Base-by-base conservation (phyloP, 2,329 filamentous ascomycete species). In the Fonsecaea multimorphosa region DNA sequence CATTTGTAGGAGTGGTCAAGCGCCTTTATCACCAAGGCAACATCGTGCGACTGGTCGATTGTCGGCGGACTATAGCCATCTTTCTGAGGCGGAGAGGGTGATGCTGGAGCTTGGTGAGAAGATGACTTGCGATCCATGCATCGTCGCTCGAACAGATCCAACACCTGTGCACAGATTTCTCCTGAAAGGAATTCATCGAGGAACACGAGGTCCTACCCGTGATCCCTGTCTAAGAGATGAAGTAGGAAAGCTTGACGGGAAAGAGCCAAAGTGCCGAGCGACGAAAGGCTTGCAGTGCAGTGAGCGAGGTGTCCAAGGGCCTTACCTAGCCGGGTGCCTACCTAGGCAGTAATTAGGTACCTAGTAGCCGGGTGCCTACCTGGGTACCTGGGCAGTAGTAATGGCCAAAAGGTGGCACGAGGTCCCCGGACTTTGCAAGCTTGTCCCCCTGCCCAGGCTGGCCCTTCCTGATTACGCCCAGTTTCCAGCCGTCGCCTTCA, bases 101-200 rank as follows among this genome's bases (percentile, higher is more conserved):
- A n/a, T 22, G 19, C 34, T 38, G 16, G n/a, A 24, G 52, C 52
- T 34, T 46, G 2, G 52, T 19, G 31, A 7, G 36, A 31, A 12
- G 22, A 16, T 38, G 63, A 22, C 38, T 65, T 55, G 58, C 29
- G 53, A 54, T 65, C 63, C 63, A 65, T 65, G 58, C 63, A 65
- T 61, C 53, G 52, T 65, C 32, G 55, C 46, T 54, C 32, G 16
- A 31, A 19, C 11, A 32, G n/a, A 38, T 22, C 29, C 34, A 38
- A 16, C 24, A 60, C 36, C 36, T 5, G 22, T 32, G 32, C 9
- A 29, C 44, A 38, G 29, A 44, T 2, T 16, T 52, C 3, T 16
- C 16, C 22, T 29, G 22, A 24, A 16, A 36, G 34, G 19, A 27
- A n/a, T 49, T 58, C 32, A 24, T 38, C n/a, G 55, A 27, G 8